Evolutionary conservation across 805 yeast species (phyloP), one percentile per base, ranked within the genome.

Genomic region (Wickerhamomyces strasburgensis): DNA sequence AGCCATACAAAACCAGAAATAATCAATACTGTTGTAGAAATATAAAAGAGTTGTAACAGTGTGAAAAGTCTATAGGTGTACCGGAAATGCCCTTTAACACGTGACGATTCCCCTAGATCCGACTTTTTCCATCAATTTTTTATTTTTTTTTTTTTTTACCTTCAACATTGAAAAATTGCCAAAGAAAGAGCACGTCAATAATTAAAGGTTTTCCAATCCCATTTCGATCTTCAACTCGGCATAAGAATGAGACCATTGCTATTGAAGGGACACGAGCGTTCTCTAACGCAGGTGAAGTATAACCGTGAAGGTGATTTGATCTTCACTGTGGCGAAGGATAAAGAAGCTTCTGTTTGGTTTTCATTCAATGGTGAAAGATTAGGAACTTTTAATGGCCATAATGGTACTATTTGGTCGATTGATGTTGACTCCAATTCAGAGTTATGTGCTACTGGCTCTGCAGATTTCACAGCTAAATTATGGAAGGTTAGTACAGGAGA

Each of bases 201-300:
- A n/a, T n/a, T n/a, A n/a, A n/a, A n/a, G n/a, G n/a, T n/a, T n/a
- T n/a, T n/a, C n/a, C n/a, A n/a, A n/a, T n/a, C n/a, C n/a, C n/a
- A n/a, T n/a, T n/a, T n/a, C n/a, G n/a, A n/a, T n/a, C n/a, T n/a
- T n/a, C n/a, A n/a, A n/a, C n/a, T n/a, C n/a, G n/a, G n/a, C 16
- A 29, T 40, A 48, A 58, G 48, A 48, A 77, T 78, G 83, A 77
- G 83, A 73, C 84, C 84, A 41, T 62, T 78, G 49, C 57, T 79
- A 70, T 68, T 83, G 54, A 84, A 84, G 73, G 98, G 98, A 43
- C 98, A 93, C 67, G 96, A 86, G 69, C 95, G 98, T 76, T 87
- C 98, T 49, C 70, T 93, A 53, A 89, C 98, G 33, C 98, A 93
- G 72, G 89, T 93, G 52, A 90, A 85, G 61, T 93, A 80, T 70